phyloP scores from a whole-genome alignment of 495 filamentous ascomycete species.

The Tuber umbilicatum region DNA sequence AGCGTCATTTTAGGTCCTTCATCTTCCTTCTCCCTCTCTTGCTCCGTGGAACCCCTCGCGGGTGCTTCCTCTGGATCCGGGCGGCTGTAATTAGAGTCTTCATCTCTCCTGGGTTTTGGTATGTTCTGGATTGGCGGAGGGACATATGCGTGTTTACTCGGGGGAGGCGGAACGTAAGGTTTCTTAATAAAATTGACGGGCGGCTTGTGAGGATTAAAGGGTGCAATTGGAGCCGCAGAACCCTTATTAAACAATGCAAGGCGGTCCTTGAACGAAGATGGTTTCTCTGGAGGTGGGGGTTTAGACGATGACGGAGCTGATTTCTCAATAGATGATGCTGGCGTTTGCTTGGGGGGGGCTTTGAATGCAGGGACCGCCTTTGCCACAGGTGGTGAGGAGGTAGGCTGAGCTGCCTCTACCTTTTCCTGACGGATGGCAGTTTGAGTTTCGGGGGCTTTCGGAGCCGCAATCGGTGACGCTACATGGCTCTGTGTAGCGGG shows the following conservation, averaged over 20 bases:
- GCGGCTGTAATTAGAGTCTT: slow-evolving; percentile 57
- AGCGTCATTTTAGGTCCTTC: slow-evolving; percentile 80
- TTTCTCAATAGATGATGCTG: slow-evolving; percentile 39
- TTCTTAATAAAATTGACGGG: slow-evolving; percentile 81
- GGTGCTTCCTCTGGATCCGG: slow-evolving; percentile 65
- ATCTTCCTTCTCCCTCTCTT: slow-evolving; percentile 50
- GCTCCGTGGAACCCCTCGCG: slow-evolving; percentile 41
- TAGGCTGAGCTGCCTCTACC: slow-evolving; percentile 35
- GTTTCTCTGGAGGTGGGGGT: slow-evolving; percentile 69
- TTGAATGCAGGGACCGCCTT: slow-evolving; percentile 48
- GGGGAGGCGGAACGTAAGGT: slow-evolving; percentile 94
- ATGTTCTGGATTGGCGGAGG: slow-evolving; percentile 61
- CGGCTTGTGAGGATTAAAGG: slow-evolving; percentile 68
- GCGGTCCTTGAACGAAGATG: slow-evolving; percentile 84
- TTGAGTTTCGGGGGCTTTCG: not conserved
- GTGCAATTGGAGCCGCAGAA: slow-evolving; percentile 73
- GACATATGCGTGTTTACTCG: slow-evolving; percentile 86
- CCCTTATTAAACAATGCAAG: slow-evolving; percentile 95
- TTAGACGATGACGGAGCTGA: slow-evolving; percentile 42
- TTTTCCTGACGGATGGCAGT: not conserved
- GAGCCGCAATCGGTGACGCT: not conserved
- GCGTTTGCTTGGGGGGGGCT: slow-evolving; percentile 43
- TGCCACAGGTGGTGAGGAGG: slow-evolving; percentile 45
- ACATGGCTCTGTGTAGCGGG: slow-evolving; percentile 13
- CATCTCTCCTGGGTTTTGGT: slow-evolving; percentile 72